Percentiles rank a stretch among this genome's conserved stretches.
Conservation (phyloP, 1,139 yeast species). For the Citeromyces hawaiiensis region DNA sequence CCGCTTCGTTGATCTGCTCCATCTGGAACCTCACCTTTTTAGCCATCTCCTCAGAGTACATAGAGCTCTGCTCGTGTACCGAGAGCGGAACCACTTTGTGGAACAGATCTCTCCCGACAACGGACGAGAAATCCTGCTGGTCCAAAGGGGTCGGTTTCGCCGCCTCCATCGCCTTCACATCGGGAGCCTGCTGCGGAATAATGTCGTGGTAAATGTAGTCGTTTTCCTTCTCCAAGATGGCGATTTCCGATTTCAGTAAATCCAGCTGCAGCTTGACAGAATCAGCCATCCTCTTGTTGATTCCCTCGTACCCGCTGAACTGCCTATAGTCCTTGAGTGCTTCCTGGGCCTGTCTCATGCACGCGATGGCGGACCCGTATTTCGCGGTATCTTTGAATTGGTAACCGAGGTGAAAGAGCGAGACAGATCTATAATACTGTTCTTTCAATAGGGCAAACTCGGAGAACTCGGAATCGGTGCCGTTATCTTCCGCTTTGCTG, state of each 20-base stretch:
- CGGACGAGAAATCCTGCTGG: conserved; percentile 37
- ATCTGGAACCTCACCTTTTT: conserved; percentile 59
- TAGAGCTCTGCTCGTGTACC: conserved; percentile 76
- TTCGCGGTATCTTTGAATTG: conserved; percentile 34
- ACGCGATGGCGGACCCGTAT: conserved; percentile 70
- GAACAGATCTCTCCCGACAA: conserved; percentile 46
- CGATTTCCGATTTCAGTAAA: conserved; percentile 28
- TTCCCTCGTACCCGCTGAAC: conserved; percentile 6
- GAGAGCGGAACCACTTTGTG: conserved; percentile 74
- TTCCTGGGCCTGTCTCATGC: conserved; percentile 34
- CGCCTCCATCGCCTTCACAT: conserved; percentile 63
- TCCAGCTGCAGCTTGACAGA: conserved; percentile 31
- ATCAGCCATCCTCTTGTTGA: conserved; percentile 10
- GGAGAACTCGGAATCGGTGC: conserved; percentile 3
- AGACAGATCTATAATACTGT: conserved; percentile 29
- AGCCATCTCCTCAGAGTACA: conserved; percentile 85
- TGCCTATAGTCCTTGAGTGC: conserved; percentile 15
- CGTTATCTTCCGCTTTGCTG: conserved; percentile 14
- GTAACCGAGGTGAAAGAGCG: conserved; percentile 40
- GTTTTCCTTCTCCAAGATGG: conserved; percentile 60
- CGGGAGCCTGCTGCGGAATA: conserved; percentile 51
- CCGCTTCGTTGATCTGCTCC: conserved; percentile 66
- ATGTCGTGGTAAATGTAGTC: conserved; percentile 78
- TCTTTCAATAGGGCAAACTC: conserved; percentile 23
- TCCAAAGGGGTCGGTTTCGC: conserved; percentile 54